Base-by-base conservation (phyloP, 768 basidiomycete species). In the Panaeolus papilionaceus region DNA sequence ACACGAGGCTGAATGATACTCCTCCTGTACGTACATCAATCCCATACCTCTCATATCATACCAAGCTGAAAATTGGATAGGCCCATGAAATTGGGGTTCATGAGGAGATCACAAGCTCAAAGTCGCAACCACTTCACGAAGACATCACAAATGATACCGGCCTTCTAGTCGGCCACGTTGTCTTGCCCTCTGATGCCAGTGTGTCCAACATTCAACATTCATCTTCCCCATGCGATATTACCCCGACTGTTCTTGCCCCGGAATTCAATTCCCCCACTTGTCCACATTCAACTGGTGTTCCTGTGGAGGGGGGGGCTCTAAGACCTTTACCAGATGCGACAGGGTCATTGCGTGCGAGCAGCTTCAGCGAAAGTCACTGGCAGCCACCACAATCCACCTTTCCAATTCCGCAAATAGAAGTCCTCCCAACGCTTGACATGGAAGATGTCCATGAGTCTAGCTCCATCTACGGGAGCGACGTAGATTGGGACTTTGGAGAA, bases 91-190 rank as follows among this genome's bases (percentile, higher is more conserved):
- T 51, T 58, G 54, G 26, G 28, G 54, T 4, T 28, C 47, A 51
- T 10, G 20, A 51, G 33, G 4, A 28, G 10, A 58, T 37, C 54
- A 58, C 54, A 58, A 37, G 33, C 16, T 49, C 40, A 10, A 42
- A 16, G 40, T 51, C 16, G 33, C 54, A 12, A 58, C 1, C 54
- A 28, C 4, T 33, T 58, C 4, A 58, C 54, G 26, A 28, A 58
- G 28, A 33, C 54, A 58, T 16, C 28, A 12, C 28, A 16, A 58
- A 58, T 51, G 49, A 28, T 33, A 28, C 26, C 54, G 54, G 54
- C 20, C 54, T 58, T 58, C 54, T 58, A 58, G 54, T 33, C 4
- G 33, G 54, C 54, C 54, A 58, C 54, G 54, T 58, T 58, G 26
- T 28, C 14, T 58, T 33, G 14, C 14, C 12, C 11, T 7, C 47